Conservation (phyloP, 139 green algal genomes). For the Chlamydomonas sp. region DNA sequence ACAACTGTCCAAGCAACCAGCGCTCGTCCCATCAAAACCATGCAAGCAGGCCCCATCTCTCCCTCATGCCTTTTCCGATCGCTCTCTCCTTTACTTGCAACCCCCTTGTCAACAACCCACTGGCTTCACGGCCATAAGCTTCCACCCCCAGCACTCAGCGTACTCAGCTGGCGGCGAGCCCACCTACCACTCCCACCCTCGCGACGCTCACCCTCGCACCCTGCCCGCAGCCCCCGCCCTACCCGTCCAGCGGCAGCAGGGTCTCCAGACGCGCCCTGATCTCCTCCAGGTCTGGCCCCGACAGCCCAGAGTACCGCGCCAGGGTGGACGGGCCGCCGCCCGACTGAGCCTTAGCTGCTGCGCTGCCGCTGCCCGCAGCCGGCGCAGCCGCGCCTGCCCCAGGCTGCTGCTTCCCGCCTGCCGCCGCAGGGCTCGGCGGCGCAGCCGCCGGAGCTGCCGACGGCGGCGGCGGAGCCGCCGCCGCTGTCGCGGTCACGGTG, state of each 20-base stretch:
- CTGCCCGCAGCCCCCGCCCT: background rate
- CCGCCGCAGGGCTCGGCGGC: background rate
- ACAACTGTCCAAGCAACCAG: too few species aligned
- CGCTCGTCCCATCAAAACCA: too few species aligned
- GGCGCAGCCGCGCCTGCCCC: background rate
- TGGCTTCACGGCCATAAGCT: too few species aligned
- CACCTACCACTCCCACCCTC: too few species aligned
- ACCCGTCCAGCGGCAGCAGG: slow-evolving; percentile 44
- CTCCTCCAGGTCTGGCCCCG: slow-evolving; percentile 36
- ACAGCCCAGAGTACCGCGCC: slow-evolving; percentile 29
- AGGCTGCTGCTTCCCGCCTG: background rate
- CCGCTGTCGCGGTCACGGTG: background rate
- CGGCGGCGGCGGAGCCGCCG: background rate
- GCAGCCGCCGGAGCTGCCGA: background rate
- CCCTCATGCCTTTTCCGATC: too few species aligned
- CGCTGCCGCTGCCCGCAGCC: slow-evolving; percentile 30
- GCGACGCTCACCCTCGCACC: background rate
- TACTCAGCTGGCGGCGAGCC: too few species aligned
- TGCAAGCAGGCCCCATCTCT: too few species aligned
- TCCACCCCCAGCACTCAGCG: too few species aligned
- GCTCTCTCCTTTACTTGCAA: too few species aligned
- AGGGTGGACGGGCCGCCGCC: background rate
- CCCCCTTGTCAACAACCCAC: too few species aligned
- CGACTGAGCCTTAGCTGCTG: too few species aligned
- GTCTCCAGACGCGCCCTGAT: slow-evolving; percentile 60